Evolutionary conservation across 768 basidiomycete genomes (phyloP).

Genomic region (Tricholoma hemisulphureum): DNA sequence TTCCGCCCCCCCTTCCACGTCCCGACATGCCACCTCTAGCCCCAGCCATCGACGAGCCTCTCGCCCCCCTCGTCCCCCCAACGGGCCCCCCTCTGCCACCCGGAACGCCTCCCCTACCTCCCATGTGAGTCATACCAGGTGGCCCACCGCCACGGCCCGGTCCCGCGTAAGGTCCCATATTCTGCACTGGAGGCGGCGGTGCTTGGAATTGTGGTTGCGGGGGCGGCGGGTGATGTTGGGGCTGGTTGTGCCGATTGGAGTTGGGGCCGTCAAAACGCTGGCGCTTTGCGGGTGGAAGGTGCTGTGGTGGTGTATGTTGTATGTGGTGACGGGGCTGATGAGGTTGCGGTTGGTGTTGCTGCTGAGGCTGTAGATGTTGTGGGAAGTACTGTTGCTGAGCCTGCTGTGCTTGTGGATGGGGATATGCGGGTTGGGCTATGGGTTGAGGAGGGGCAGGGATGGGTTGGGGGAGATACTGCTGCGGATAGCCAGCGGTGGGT

Average conservation of each 20-base stretch:
- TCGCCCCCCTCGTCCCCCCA: slow-evolving; percentile 44
- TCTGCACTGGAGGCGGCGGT: slow-evolving; percentile 49
- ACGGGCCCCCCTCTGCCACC: slow-evolving; percentile 40
- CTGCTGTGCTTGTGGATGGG: slow-evolving; percentile 41
- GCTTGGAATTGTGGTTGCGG: slow-evolving; percentile 68
- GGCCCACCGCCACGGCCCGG: slow-evolving; percentile 39
- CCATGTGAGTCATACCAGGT: slow-evolving; percentile 35
- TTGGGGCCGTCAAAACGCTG: slow-evolving; percentile 84
- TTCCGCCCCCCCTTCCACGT: slow-evolving; percentile 41
- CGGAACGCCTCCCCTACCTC: slow-evolving; percentile 24
- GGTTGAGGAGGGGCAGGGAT: slow-evolving; percentile 48
- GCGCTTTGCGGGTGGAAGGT: slow-evolving; percentile 89
- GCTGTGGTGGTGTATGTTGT: slow-evolving; percentile 70
- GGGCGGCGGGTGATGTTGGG: slow-evolving; percentile 50
- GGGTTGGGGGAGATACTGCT: slow-evolving; percentile 66
- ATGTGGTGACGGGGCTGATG: slow-evolving; percentile 49
- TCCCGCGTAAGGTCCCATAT: slow-evolving; percentile 35
- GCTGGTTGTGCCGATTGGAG: slow-evolving; percentile 48
- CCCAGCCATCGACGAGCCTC: slow-evolving; percentile 34
- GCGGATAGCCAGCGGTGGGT: slow-evolving; percentile 61
- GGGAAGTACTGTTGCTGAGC: slow-evolving; percentile 48
- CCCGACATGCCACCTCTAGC: slow-evolving; percentile 49
- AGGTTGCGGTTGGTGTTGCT: slow-evolving; percentile 38
- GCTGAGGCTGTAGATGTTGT: slow-evolving; percentile 46
- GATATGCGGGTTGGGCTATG: slow-evolving; percentile 49